Percentiles rank a stretch among this genome's conserved stretches.
Evolutionary conservation across 1,284 basidiomycete species (phyloP).

Genomic region (Irpex rosettiformis): DNA sequence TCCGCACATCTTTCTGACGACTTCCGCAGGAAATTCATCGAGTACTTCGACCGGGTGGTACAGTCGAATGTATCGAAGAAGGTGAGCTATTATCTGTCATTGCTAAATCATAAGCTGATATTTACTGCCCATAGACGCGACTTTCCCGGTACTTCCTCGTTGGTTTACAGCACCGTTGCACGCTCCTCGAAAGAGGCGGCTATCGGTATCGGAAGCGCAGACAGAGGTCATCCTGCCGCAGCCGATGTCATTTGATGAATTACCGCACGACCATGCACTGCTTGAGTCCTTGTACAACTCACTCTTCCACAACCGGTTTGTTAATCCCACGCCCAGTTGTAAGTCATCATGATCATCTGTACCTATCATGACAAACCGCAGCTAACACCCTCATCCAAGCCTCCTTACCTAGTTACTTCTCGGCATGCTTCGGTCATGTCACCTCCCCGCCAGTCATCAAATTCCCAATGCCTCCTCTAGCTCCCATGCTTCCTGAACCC

Average conservation of each 20-base stretch:
- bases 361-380: background rate
- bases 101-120: background rate
- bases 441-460: constrained; percentile 55
- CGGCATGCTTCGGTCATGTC: constrained; percentile 67
- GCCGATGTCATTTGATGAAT: constrained; percentile 8
- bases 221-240: background rate
- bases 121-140: constrained; percentile 24
- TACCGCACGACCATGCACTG: constrained; percentile 32
- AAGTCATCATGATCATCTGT: constrained; percentile 9
- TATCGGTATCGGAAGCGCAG: background rate
- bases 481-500: constrained; percentile 48
- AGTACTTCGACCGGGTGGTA: constrained; percentile 62
- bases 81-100: constrained; percentile 33
- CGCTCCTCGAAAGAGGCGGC: constrained; percentile 13
- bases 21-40: constrained; percentile 59
- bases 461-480: constrained; percentile 68
- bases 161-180: constrained; percentile 35
- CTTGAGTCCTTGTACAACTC: constrained; percentile 31
- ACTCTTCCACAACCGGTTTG: constrained; percentile 34
- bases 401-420: constrained; percentile 65
- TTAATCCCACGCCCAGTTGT: constrained; percentile 34
- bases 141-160: constrained; percentile 34
- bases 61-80: constrained; percentile 69
- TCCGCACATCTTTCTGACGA: background rate
- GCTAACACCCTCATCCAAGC: constrained; percentile 35